Base-by-base conservation (phyloP, 352 stramenopile species). In the Globisporangium acanthophoron region DNA sequence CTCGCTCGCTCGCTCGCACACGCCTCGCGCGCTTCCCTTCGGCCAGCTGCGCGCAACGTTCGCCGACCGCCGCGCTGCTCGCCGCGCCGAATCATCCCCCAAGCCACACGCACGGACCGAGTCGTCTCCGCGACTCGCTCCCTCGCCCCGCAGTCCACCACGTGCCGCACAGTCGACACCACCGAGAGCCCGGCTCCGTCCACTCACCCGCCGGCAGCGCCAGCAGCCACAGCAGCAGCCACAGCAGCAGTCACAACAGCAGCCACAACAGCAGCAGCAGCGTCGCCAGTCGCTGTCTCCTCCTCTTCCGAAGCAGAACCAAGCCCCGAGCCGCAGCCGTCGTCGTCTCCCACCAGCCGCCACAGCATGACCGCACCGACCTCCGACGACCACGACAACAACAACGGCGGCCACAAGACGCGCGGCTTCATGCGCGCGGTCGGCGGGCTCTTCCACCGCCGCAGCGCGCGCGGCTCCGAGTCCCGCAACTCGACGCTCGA, bases 371-470 rank as follows among this genome's bases (percentile, higher is more conserved):
- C 49, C 20, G 27, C 24, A 8, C 18, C 51, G 5, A 18, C 18
- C 51, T 20, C 27, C 15, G 45, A 47, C 24, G 47, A 56, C 8
- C 49, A 44, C 56, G 41, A 43, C 29, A 29, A 47, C 24, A 44
- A 56, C 11, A 49, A 43, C 56, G 47, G 47, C 29, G 21, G 31
- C 18, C 24, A 64, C 61, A 83, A 78, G 57, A 69, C 69, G 44
- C 65, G 69, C 50, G 66, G 66, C 49, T 65, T 86, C 20, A 74
- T 86, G 48, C 71, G 70, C 21, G 73, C 72, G 15, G 68, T 86
- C 54, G 76, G 76, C 48, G 65, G 69, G 24, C 49, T 86, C 20
- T 81, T 85, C 56, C 70, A 76, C 52, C 76, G 71, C 45, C 54
- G 54, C 56, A 76, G 58, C 33, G 37, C 21, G 7, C 48, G 41